phyloP scores from a whole-genome alignment of 345 rosid species.

The Citrus mangshanensis region DNA sequence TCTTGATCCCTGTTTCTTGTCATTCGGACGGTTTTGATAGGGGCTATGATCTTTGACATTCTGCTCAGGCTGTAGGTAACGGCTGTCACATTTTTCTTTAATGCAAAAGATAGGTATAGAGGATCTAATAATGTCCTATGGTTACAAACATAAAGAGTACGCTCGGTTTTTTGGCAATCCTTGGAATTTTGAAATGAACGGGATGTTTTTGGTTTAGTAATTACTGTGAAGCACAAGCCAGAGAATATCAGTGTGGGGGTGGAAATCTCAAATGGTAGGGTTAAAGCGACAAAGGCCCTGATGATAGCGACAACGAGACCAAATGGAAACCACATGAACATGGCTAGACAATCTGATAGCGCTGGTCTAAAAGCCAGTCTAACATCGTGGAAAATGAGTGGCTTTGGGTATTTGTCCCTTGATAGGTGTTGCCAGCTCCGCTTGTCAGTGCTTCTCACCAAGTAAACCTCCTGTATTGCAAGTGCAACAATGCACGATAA shows the following conservation, averaged over 20 bases:
- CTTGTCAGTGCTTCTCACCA: constrained; percentile 55
- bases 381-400: constrained; percentile 82
- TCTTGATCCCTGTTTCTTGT: constrained; percentile 55
- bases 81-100: constrained; percentile 51
- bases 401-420: constrained; percentile 45
- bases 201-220: constrained; percentile 7
- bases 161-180: constrained; percentile 11
- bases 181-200: background rate
- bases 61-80: constrained; percentile 77
- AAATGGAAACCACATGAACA: constrained; percentile 75
- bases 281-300: constrained; percentile 34
- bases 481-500: background rate
- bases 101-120: constrained; percentile 42
- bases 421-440: constrained; percentile 51
- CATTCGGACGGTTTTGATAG: constrained; percentile 61
- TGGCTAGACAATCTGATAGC: constrained; percentile 37
- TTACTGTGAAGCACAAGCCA: constrained; percentile 35
- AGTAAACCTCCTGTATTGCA: constrained; percentile 47
- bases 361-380: constrained; percentile 67
- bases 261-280: constrained; percentile 47
- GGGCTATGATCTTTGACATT: constrained; percentile 59
- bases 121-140: constrained; percentile 78
- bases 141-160: constrained; percentile 63
- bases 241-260: constrained; percentile 31
- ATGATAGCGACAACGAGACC: constrained; percentile 35